A percentile compares a stretch with the other conserved stretches of the same genome.
These are phyloP conservation scores for Rubia peregrina DNA, from an alignment of 305 asterid genomes.

Conservation along the genomic window DNA sequence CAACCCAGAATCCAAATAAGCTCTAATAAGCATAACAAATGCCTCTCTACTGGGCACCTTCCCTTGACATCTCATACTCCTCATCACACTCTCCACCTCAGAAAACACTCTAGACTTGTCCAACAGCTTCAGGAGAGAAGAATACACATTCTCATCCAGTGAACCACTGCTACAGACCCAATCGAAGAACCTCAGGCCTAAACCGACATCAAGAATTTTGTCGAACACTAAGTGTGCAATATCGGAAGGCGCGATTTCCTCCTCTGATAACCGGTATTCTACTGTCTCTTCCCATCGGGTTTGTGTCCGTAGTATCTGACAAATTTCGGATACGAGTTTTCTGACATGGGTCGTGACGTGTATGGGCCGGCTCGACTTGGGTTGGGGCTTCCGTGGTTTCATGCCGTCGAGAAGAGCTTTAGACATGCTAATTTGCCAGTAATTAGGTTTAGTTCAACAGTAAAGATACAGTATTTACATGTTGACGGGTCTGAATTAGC, in stretches of 20 bases:
- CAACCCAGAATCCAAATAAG: constrained; percentile 45
- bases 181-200: constrained; percentile 67
- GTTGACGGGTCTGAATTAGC: background rate
- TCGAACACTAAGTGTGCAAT: constrained; percentile 89
- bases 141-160: constrained; percentile 63
- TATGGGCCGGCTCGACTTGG: constrained; percentile 21
- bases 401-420: constrained; percentile 56
- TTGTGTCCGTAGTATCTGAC: constrained; percentile 50
- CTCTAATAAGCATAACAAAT: constrained; percentile 43
- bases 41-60: constrained; percentile 68
- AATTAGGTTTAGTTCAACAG: background rate
- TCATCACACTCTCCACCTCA: constrained; percentile 47
- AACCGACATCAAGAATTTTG: constrained; percentile 56
- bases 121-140: constrained; percentile 77
- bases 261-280: constrained; percentile 48
- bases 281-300: constrained; percentile 53
- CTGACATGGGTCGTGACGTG: constrained; percentile 36
- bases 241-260: constrained; percentile 50
- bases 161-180: constrained; percentile 46
- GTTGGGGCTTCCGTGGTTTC: constrained; percentile 48
- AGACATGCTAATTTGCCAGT: constrained; percentile 38
- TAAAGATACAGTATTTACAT: background rate
- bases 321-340: constrained; percentile 47
- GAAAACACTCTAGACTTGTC: constrained; percentile 46
- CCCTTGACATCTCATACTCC: constrained; percentile 48